Evolutionary conservation across 1,139 yeast species (phyloP), one percentile per base, ranked within the genome.

Genomic region (Keqinozyma sinolaborantium): DNA sequence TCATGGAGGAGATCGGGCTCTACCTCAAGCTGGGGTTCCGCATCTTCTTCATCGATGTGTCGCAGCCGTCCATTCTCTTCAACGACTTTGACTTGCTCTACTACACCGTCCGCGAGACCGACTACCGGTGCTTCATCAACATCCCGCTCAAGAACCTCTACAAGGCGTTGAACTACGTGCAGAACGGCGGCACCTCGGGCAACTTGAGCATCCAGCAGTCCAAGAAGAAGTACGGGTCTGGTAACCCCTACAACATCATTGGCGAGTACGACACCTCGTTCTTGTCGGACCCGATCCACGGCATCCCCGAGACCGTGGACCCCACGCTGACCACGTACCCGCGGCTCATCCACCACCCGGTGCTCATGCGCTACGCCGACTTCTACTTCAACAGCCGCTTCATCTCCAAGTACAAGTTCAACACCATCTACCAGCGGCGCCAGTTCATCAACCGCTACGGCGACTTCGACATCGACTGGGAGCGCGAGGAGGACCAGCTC

Each of bases 1-100:
- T 63, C 1, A 69, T 80, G 69, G 83, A 78, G 42, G 88, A 81
- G 42, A 66, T 71, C 4, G 85, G 83, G 0, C 53, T 72, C 16
- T 67, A 70, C 40, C 50, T 75, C 25, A 79, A 79, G 45, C 63
- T 75, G 1, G 81, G 82, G 1, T 70, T 80, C 35, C 51, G 77
- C 19, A 70, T 82, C 4, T 77, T 71, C 37, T 80, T 71, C 46
- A 61, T 80, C 30, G 85, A 79, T 41, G 61, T 80, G 12, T 53
- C 70, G 11, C 70, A 60, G 38, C 73, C 71, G 3, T 61, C 72
- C 3, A 38, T 61, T 30, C 49, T 70, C 19, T 66, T 64, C 47
- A 68, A 69, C 41, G 71, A 70, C 26, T 69, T 53, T 39, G 73
- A 69, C 34, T 44, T 69, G 15, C 49, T 69, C 14, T 70, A 57